Conservation (phyloP, 129 eudicot genomes). For the Centella asiatica region DNA sequence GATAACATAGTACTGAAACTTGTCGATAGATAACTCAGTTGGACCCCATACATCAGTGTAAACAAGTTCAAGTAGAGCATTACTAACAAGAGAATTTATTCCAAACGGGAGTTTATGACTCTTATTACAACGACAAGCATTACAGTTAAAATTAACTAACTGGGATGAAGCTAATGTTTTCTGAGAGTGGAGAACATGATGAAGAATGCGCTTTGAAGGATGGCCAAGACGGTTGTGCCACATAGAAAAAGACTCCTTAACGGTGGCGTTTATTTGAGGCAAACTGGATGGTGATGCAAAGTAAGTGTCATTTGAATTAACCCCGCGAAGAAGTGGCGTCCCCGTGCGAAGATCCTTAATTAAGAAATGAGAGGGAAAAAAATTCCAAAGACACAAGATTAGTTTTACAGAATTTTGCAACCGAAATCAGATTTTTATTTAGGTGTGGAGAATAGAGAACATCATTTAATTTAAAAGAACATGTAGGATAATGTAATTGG, state of each 20-base stretch:
- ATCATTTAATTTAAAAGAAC: too few species aligned
- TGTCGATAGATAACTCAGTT: slow-evolving; percentile 4
- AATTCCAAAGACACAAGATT: too few species aligned
- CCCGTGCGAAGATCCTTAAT: neutral
- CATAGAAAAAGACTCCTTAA: neutral
- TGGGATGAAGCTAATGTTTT: neutral
- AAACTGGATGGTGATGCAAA: neutral
- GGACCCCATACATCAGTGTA: too few species aligned
- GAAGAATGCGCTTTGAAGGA: too few species aligned
- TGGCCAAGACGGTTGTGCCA: neutral
- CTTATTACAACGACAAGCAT: slow-evolving; percentile 14
- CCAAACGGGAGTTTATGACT: slow-evolving; percentile 20
- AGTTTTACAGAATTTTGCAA: too few species aligned
- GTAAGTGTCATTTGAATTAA: neutral
- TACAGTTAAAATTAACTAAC: neutral
- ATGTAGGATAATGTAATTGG: neutral
- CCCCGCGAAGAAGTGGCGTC: neutral
- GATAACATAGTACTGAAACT: slow-evolving; percentile 21
- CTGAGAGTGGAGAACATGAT: neutral
- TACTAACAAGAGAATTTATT: neutral
- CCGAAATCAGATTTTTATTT: too few species aligned
- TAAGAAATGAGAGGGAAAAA: neutral
- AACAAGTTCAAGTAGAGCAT: slow-evolving; percentile 9
- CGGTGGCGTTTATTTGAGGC: neutral
- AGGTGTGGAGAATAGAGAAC: too few species aligned